Evolutionary conservation across 2,329 filamentous ascomycete species (phyloP), one percentile per base, ranked within the genome.

Genomic region (Neurospora sp.): DNA sequence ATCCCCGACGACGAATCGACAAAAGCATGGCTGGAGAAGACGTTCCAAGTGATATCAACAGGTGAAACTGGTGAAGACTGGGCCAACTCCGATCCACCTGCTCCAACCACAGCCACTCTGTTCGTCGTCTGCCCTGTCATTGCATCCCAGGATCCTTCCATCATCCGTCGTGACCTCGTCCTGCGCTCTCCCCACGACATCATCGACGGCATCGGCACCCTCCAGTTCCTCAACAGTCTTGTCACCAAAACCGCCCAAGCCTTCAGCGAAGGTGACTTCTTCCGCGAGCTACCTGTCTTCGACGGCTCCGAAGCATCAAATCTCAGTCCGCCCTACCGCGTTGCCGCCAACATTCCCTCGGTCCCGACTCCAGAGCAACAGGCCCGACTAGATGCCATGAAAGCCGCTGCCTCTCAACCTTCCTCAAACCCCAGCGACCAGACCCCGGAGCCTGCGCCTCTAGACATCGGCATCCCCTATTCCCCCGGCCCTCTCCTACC

Each of bases 181-280:
- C 73, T 82, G 17, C 77, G 80, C 0, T 79, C 78, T 1, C 79
- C 78, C 0, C 80, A 82, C 67, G 79, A 81, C 11, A 77, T 81
- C n/a, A 78, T 82, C 6, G 81, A 82, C 39, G 80, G 81, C 0
- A 78, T 82, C 2, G 81, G 80, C 6, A 79, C 79, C 1, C 75
- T 82, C 3, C 75, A 76, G 2, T 72, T 81, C 2, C 71, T 81
- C 36, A 75, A 80, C 68, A 78, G 76, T n/a, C 72, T 79, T 2
- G 67, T 78, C 7, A 13, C 39, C 3, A 73, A 76, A 42, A 75
- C 76, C 0, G 71, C 76, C 0, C 66, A 75, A 4, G 76, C 77
- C 0, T 76, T 76, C 19, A 38, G 68, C 0, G 38, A 74, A 4
- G 72, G 72, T 0, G 69, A 71, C 2, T 23, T 39, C 1, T 76